Evolutionary conservation across 768 basidiomycete genomes (phyloP).

Genomic region (Macrolepiota dolichaula): DNA sequence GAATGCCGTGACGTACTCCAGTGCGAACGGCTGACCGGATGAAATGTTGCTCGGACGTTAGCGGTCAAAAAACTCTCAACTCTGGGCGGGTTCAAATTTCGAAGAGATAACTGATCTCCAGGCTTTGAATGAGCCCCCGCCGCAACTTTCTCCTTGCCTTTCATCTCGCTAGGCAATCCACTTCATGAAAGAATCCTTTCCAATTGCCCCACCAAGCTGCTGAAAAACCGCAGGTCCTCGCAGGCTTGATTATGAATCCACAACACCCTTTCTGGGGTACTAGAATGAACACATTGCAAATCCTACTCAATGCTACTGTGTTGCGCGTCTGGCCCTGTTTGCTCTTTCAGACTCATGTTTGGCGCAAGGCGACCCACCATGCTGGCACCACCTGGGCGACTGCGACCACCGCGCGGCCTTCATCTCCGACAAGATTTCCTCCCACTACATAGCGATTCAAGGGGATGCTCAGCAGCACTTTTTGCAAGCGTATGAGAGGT

Average conservation of each 20-base stretch:
- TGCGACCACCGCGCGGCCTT: constrained; percentile 7
- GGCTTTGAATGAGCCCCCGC: neutral
- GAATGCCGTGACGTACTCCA: too few relatives aligned
- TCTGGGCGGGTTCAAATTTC: neutral
- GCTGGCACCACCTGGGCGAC: constrained; percentile 10
- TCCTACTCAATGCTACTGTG: neutral
- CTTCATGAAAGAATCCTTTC: neutral
- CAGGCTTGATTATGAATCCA: neutral
- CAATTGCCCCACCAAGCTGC: neutral
- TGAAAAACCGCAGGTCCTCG: neutral
- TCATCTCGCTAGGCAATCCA: neutral
- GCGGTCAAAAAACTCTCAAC: neutral
- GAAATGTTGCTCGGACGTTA: neutral
- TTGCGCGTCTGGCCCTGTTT: neutral
- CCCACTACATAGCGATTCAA: neutral
- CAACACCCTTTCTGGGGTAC: neutral
- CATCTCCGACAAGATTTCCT: constrained; percentile 7
- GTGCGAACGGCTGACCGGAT: too few relatives aligned
- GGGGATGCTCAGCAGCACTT: neutral
- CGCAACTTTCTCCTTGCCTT: neutral
- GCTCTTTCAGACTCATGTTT: neutral
- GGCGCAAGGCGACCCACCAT: constrained; percentile 4
- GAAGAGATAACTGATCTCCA: neutral
- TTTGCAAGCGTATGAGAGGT: neutral
- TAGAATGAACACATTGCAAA: neutral